Percentiles rank a stretch among this genome's conserved stretches.
Conservation (phyloP, 2,329 filamentous ascomycete species). For the Monilinia polystroma region DNA sequence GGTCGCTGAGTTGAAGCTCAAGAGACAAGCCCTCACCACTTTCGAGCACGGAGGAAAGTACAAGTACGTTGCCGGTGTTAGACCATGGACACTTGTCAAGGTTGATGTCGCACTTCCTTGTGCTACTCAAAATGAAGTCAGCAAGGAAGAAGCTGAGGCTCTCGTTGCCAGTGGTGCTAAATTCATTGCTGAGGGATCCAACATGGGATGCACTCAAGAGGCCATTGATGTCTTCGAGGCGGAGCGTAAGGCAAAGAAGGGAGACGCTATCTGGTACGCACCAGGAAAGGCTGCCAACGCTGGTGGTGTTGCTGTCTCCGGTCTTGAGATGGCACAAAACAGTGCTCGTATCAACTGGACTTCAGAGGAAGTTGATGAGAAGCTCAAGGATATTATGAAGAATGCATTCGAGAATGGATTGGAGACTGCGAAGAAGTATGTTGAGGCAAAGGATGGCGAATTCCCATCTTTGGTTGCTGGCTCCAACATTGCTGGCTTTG, state of each 20-base stretch:
- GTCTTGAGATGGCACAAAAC: slow-evolving; percentile 99
- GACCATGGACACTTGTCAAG: slow-evolving; percentile 88
- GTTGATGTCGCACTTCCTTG: slow-evolving; percentile 90
- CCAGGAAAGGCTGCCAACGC: slow-evolving; percentile 97
- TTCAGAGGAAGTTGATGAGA: slow-evolving; percentile 82
- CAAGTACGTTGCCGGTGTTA: slow-evolving; percentile 82
- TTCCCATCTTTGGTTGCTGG: slow-evolving; percentile 89
- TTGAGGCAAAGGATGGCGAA: slow-evolving; percentile 73
- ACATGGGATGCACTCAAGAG: slow-evolving; percentile 98
- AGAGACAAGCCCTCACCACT: slow-evolving; percentile 77
- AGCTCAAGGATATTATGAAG: slow-evolving; percentile 95
- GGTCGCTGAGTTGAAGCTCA: slow-evolving; percentile 84
- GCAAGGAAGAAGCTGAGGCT: slow-evolving; percentile 80
- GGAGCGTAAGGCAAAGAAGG: slow-evolving; percentile 67
- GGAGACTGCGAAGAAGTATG: slow-evolving; percentile 85
- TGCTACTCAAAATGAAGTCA: slow-evolving; percentile 98
- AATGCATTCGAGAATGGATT: slow-evolving; percentile 87
- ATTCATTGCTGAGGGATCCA: slow-evolving; percentile 94
- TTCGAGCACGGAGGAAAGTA: slow-evolving; percentile 66
- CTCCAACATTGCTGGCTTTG: slow-evolving; percentile 96
- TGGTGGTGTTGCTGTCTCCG: slow-evolving; percentile 94
- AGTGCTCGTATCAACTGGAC: slow-evolving; percentile 83
- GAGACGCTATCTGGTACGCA: slow-evolving; percentile 83
- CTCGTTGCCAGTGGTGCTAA: slow-evolving; percentile 74
- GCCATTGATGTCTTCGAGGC: slow-evolving; percentile 93